phyloP scores from a whole-genome alignment of 2,329 filamentous ascomycete species.

The Aureobasidium sp. region DNA sequence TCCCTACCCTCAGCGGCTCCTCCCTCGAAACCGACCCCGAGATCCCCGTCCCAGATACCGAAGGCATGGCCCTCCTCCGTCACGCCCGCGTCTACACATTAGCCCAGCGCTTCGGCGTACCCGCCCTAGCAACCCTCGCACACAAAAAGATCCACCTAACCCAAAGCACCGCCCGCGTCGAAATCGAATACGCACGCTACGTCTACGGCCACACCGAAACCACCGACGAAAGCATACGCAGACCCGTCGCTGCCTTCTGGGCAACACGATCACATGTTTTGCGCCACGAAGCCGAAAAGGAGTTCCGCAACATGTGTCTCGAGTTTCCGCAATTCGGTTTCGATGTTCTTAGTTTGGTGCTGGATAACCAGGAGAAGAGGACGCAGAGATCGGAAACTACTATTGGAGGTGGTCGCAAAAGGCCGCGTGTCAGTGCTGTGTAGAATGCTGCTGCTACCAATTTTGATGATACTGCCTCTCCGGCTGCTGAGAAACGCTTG shows the following conservation, averaged over 20 bases:
- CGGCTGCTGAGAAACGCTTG: background rate
- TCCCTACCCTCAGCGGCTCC: conserved; percentile 56
- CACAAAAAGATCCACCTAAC: conserved; percentile 90
- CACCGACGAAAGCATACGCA: conserved; percentile 67
- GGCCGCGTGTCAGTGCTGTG: conserved; percentile 27
- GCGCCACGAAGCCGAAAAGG: conserved; percentile 75
- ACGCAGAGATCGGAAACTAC: conserved; percentile 30
- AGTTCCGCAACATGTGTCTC: conserved; percentile 78
- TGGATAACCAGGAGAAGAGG: conserved; percentile 44
- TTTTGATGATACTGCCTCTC: background rate
- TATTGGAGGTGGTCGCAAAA: conserved; percentile 30
- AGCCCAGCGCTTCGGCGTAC: conserved; percentile 65
- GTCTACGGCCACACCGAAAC: conserved; percentile 70
- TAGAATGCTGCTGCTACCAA: background rate
- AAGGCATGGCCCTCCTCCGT: conserved; percentile 75
- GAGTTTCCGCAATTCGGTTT: conserved; percentile 89
- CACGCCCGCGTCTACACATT: conserved; percentile 88
- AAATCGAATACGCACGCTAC: conserved; percentile 86
- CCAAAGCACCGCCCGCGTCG: conserved; percentile 77
- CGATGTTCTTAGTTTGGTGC: conserved; percentile 69
- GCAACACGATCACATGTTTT: conserved; percentile 72
- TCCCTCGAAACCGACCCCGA: conserved; percentile 62
- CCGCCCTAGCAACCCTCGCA: conserved; percentile 64
- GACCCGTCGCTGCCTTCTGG: conserved; percentile 86
- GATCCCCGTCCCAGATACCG: conserved; percentile 61